These are phyloP conservation scores for Rhinocladiella similis DNA, from an alignment of 2,329 filamentous ascomycete genomes.

Conservation along the genomic window DNA sequence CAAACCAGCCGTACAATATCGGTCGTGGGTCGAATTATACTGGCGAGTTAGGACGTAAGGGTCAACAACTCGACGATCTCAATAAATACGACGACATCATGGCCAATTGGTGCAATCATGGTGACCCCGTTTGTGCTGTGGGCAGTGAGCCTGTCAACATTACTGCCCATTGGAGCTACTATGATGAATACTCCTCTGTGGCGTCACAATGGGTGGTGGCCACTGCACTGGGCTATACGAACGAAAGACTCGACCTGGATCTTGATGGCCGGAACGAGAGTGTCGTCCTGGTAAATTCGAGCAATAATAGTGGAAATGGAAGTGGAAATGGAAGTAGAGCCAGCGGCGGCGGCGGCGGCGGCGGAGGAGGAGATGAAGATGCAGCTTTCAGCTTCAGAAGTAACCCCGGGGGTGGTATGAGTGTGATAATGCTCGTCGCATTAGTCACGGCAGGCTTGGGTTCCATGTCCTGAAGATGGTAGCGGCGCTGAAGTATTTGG, in stretches of 20 bases:
- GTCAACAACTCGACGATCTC: conserved; percentile 15
- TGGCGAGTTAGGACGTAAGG: conserved; percentile 8
- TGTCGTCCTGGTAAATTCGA: conserved; percentile 5
- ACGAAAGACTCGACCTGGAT: conserved; percentile 8
- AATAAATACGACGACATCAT: conserved; percentile 14
- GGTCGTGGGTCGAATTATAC: conserved; percentile 11
- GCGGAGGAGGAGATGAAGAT: conserved; percentile 2
- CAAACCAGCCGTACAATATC: conserved; percentile 18
- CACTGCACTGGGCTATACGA: conserved; percentile 8
- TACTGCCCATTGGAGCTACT: conserved; percentile 19
- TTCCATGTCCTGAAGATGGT: neutral
- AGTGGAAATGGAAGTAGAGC: neutral
- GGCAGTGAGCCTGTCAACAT: conserved; percentile 16
- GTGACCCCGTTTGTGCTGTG: conserved; percentile 21
- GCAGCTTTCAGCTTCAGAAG: conserved; percentile 3
- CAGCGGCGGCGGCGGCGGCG: neutral
- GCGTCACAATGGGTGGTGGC: conserved; percentile 17
- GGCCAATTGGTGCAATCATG: conserved; percentile 15
- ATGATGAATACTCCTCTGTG: conserved; percentile 14
- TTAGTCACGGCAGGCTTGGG: conserved; percentile 6
- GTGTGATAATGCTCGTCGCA: neutral
- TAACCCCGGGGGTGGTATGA: neutral
- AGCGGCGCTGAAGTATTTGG: no score
- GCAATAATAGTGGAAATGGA: neutral
- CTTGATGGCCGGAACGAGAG: conserved; percentile 10